Conservation (phyloP, 1,284 basidiomycete genomes). For the Vanrija sp. region DNA sequence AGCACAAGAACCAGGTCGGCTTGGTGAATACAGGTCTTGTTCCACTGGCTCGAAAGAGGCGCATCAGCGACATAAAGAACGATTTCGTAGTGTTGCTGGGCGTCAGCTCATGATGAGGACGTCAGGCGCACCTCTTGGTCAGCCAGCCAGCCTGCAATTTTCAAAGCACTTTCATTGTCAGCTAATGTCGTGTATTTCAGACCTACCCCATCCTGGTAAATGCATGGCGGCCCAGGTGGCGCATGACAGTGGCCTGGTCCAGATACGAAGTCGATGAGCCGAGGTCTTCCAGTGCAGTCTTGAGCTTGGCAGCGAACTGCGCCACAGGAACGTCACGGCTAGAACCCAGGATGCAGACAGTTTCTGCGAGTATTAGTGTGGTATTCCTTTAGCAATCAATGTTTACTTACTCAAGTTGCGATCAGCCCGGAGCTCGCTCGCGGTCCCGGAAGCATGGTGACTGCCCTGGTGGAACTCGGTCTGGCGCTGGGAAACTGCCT, state of each 20-base stretch:
- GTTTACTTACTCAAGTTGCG: conserved; percentile 80
- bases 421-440: conserved; percentile 66
- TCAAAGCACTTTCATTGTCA: conserved; percentile 62
- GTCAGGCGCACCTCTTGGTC: conserved; percentile 65
- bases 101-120: neutral
- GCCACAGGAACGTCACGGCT: conserved; percentile 80
- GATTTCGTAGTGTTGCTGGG: conserved; percentile 70
- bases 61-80: conserved; percentile 94
- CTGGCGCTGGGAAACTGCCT: conserved; percentile 62
- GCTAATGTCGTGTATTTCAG: neutral
- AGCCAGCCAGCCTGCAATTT: conserved; percentile 87
- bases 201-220: conserved; percentile 74
- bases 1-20: conserved; percentile 96
- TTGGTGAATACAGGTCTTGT: conserved; percentile 93
- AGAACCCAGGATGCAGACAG: conserved; percentile 49
- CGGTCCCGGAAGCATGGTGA: conserved; percentile 6
- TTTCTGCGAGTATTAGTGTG: conserved; percentile 23
- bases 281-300: conserved; percentile 76
- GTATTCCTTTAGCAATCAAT: neutral
- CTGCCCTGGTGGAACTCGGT: conserved; percentile 18
- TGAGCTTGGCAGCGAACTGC: conserved; percentile 82
- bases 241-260: conserved; percentile 85
- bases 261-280: conserved; percentile 84
- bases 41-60: conserved; percentile 87
- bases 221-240: conserved; percentile 83